Conservation (phyloP, 805 yeast genomes). For the Ascoidea tarda region DNA sequence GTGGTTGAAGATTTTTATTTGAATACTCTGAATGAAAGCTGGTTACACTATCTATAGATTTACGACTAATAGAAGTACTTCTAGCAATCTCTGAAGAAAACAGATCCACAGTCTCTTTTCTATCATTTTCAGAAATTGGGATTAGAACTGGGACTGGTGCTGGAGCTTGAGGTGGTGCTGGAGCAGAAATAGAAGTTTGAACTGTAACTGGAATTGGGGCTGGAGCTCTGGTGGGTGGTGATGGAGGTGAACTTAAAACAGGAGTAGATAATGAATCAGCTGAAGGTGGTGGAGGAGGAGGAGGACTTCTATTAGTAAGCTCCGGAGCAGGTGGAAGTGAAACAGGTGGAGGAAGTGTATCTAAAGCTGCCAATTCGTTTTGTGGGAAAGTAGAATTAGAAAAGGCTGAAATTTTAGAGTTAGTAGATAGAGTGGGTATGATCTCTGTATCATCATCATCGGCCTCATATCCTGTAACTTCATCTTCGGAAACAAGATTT, state of each 20-base stretch:
- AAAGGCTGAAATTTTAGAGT: slow-evolving; percentile 4
- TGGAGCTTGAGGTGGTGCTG: slow-evolving; percentile 4
- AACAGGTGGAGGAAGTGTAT: slow-evolving; percentile 12
- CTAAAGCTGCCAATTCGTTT: slow-evolving; percentile 7
- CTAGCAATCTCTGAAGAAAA: neutral
- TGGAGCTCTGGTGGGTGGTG: slow-evolving; percentile 7
- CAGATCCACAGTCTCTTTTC: neutral
- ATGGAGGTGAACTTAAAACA: slow-evolving; percentile 7
- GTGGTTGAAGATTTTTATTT: neutral
- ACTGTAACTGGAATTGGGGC: slow-evolving; percentile 11
- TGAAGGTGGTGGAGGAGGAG: slow-evolving; percentile 14
- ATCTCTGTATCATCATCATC: slow-evolving; percentile 4
- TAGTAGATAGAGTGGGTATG: slow-evolving; percentile 6
- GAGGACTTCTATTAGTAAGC: slow-evolving; percentile 10
- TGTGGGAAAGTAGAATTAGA: neutral
- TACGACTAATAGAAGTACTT: neutral
- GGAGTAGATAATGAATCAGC: slow-evolving; percentile 5
- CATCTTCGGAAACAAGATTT: neutral
- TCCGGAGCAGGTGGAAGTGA: slow-evolving; percentile 9
- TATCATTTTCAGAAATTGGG: slow-evolving; percentile 1
- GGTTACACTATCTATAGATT: neutral
- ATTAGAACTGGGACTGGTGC: slow-evolving; percentile 1
- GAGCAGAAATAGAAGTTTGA: slow-evolving; percentile 8
- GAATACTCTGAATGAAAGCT: neutral
- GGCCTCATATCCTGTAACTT: slow-evolving; percentile 4